Base-by-base conservation (phyloP, 2,329 filamentous ascomycete genomes). In the Neodidymelliopsis sp. region DNA sequence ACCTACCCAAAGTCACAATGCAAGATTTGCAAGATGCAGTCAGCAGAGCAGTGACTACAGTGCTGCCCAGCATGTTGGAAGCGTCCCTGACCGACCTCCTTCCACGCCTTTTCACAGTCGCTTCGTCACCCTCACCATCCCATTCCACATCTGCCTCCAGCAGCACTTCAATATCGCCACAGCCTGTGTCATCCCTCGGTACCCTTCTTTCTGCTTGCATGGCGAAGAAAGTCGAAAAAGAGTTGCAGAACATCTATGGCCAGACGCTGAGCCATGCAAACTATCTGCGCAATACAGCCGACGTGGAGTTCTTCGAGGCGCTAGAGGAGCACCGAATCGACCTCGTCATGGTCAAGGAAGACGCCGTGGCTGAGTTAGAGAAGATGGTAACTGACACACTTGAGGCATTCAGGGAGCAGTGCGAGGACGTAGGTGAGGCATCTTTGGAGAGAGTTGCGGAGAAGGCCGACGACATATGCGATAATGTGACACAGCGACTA, bases 271-370 rank as follows among this genome's bases (percentile, higher is more conserved):
- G 45, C 19, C 37, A 57, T 15, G 54, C 54, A 2, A 30, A 49
- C 13, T 38, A 43, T 23, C 27, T 57, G 12, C 50, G 45, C 1
- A 27, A 10, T 15, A 25, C 20, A 6, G 54, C 54, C 9, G 51
- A 57, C 2, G 37, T 38, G 6, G 44, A 59, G 4, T 53, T 59
- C 16, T 24, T 39, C 9, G 54, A 54, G 4, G 29, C 51, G 8
- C 9, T 58, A 4, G 49, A 43, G 3, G 49, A 58, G 4, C 29
- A 50, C 7, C 46, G 41, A 19, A 15, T 49, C 6, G 34, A 52
- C 9, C 22, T 51, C 6, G 25, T 13, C 3, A 31, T 37, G 8
- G 33, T 35, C 25, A 55, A 49, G 12, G 22, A 24, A 9, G 8
- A 37, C 16, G 22, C 16, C 11, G 13, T 37, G 4, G n/a, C 3